These are phyloP conservation scores for Neonectria punicea DNA, from an alignment of 2,329 filamentous ascomycete species.

Conservation along the genomic window DNA sequence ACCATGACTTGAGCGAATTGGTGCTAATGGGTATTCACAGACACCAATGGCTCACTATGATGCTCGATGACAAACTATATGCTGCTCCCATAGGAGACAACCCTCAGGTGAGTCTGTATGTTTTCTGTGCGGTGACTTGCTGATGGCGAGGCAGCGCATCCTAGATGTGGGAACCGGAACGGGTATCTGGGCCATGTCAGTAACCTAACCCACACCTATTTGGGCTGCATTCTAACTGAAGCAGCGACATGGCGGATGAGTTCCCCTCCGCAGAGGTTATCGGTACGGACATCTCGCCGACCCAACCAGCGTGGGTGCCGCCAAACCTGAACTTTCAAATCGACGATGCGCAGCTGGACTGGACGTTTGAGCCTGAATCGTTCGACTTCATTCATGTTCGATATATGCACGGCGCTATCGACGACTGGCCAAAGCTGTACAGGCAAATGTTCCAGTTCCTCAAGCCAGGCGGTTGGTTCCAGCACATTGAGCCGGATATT, in stretches of 20 bases:
- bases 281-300: slow-evolving; percentile 2
- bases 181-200: slow-evolving; percentile 15
- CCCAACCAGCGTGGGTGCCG: slow-evolving; percentile 6
- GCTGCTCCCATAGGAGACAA: not conserved
- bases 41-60: not conserved
- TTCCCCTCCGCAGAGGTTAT: slow-evolving; percentile 5
- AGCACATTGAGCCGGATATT: slow-evolving; percentile 6
- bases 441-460: slow-evolving; percentile 2
- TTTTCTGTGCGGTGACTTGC: too few relatives aligned
- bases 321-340: slow-evolving; percentile 10
- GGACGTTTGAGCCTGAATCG: not conserved
- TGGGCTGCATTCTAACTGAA: not conserved
- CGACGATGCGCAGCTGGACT: slow-evolving; percentile 12
- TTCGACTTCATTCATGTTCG: slow-evolving; percentile 11
- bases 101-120: not conserved
- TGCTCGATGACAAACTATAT: not conserved
- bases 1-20: not conserved
- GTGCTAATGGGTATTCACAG: not conserved
- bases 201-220: not conserved
- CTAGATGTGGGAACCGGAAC: slow-evolving; percentile 16
- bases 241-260: slow-evolving; percentile 7
- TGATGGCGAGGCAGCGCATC: not conserved
- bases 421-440: slow-evolving; percentile 6
- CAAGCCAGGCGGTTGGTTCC: slow-evolving; percentile 7
- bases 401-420: slow-evolving; percentile 8